These are phyloP conservation scores for Thymus quinquecostatus DNA, from an alignment of 257 asterid genomes.

Conservation along the genomic window DNA sequence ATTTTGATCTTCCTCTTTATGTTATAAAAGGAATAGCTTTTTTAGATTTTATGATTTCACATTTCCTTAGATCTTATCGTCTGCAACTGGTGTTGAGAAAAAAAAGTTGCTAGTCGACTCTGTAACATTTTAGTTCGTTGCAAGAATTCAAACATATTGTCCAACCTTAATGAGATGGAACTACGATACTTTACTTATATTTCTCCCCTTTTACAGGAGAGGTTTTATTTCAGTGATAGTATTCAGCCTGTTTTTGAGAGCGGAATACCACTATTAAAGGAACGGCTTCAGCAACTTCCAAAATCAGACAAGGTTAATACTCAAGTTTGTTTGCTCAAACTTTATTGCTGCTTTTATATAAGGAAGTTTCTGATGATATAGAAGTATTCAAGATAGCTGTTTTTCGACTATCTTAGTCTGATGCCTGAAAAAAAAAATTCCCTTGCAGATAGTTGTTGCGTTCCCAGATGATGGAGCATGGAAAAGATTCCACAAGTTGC, in stretches of 20 bases:
- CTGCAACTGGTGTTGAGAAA: not conserved
- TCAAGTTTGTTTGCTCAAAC: conserved; percentile 5
- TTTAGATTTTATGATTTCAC: not conserved
- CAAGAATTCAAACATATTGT: not conserved
- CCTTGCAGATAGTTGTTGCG: conserved; percentile 80
- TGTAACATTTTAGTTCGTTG: not conserved
- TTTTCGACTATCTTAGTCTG: not conserved
- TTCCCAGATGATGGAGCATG: conserved; percentile 99
- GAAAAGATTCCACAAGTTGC: conserved; percentile 92
- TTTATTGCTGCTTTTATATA: conserved; percentile 14
- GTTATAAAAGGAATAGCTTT: no score
- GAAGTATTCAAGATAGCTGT: no score
- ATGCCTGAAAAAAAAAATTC: conserved; percentile 14
- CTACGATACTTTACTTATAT: conserved; percentile 20
- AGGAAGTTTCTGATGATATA: not conserved
- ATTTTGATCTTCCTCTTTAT: no score
- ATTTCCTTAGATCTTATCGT: not conserved
- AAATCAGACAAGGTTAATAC: conserved; percentile 58
- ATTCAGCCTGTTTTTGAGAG: conserved; percentile 91
- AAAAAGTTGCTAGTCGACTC: not conserved
- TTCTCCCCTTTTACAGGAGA: conserved; percentile 62
- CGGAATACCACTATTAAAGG: conserved; percentile 88
- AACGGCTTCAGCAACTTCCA: conserved; percentile 79
- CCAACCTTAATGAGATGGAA: not conserved
- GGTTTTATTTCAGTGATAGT: conserved; percentile 88